Percentiles rank a stretch among this genome's conserved stretches.
phyloP scores from a whole-genome alignment of 2,329 filamentous ascomycete genomes.

The Phyllosticta capitalensis region DNA sequence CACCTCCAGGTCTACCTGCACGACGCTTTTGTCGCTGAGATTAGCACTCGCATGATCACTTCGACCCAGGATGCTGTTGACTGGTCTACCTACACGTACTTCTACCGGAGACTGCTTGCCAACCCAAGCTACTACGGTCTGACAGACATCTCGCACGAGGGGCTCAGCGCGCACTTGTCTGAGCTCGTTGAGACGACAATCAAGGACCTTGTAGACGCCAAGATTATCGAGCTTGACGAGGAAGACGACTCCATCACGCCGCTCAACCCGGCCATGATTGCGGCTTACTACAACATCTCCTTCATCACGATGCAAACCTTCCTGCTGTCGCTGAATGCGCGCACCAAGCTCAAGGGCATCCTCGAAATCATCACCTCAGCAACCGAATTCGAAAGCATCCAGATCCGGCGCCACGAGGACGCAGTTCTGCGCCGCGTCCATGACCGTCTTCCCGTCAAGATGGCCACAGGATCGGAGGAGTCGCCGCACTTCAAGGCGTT shows the following conservation, averaged over 20 bases:
- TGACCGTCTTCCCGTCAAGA: constrained; percentile 89
- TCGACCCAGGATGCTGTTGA: constrained; percentile 96
- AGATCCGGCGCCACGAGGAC: constrained; percentile 89
- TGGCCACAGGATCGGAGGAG: constrained; percentile 75
- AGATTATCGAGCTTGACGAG: constrained; percentile 92
- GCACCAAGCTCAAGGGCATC: constrained; percentile 93
- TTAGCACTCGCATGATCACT: constrained; percentile 90
- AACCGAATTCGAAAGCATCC: constrained; percentile 90
- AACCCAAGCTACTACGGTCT: constrained; percentile 96
- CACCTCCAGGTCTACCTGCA: constrained; percentile 86
- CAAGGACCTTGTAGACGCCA: constrained; percentile 81
- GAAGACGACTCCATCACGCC: constrained; percentile 77
- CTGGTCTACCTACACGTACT: constrained; percentile 98
- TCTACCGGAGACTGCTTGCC: constrained; percentile 86
- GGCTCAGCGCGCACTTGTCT: constrained; percentile 86
- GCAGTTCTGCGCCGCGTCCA: constrained; percentile 83
- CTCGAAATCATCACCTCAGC: constrained; percentile 95
- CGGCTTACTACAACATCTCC: constrained; percentile 97
- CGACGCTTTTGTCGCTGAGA: constrained; percentile 93
- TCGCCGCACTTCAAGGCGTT: constrained; percentile 99
- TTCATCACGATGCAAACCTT: constrained; percentile 99
- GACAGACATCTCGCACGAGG: constrained; percentile 79
- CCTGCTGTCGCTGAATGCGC: constrained; percentile 75
- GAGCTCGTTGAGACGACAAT: constrained; percentile 89
- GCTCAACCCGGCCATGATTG: constrained; percentile 94